Evolutionary conservation across 495 filamentous ascomycete genomes (phyloP), one percentile per base, ranked within the genome.

Genomic region (Penicillium daleae): DNA sequence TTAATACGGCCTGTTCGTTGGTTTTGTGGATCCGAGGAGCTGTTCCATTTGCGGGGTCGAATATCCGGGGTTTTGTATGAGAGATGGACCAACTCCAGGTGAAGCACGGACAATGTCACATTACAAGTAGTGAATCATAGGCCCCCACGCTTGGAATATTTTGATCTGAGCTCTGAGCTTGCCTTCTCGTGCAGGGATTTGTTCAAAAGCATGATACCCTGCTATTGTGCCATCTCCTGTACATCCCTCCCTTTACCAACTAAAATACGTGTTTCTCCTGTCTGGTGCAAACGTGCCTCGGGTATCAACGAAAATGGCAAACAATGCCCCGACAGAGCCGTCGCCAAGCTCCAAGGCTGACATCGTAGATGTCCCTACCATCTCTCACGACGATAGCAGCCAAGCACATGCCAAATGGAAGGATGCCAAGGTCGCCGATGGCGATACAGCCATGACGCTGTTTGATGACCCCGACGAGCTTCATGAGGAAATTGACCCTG

Each of bases 401-500:
- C 62, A 67, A 24, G 59, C 37, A 7, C 57, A 66, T n/a, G 32
- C 64, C 15, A 70, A 65, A 58, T 79, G 74, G 67, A 74, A 73
- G 33, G 42, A 66, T 10, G 64, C 51, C 37, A 68, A 75, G 48
- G 56, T 66, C 22, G 62, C 46, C 37, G 79, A 83, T 54, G 78
- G 79, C 31, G 80, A 82, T 54, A 75, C 71, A 0, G 80, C 80
- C 15, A 77, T 80, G 72, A 76, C 76, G 2, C 64, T 83, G 13
- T 83, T 83, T 59, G 65, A 72, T 56, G 68, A 77, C 39, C 71
- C 71, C 10, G 71, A 77, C 53, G 76, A 77, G 54, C 68, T 78
- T 3, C 74, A 80, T 44, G 83, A 85, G 57, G 71, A 74, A 0
- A 69, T 82, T 39, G 82, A 84, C 50, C 78, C 81, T 0, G 75